A percentile compares a stretch with the other conserved stretches of the same genome.
Evolutionary conservation across 2,329 filamentous ascomycete genomes (phyloP).

Genomic region (Achaetomium macrosporum): DNA sequence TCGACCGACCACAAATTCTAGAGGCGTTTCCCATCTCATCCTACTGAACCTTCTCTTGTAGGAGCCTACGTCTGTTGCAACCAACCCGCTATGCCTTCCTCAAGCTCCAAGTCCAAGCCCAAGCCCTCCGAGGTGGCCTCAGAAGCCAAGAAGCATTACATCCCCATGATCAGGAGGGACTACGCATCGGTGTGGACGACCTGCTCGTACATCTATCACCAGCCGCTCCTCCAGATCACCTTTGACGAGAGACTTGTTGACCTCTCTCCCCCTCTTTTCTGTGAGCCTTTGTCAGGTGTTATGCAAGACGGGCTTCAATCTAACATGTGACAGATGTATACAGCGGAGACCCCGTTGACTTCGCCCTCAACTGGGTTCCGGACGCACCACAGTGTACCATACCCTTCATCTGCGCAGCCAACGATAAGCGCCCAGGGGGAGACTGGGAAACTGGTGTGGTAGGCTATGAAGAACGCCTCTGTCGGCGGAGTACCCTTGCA

Average conservation of each 20-base stretch:
- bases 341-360: constrained; percentile 53
- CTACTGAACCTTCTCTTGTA: not conserved
- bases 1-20: not conserved
- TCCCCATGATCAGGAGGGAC: constrained; percentile 56
- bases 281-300: constrained; percentile 20
- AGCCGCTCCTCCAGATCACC: constrained; percentile 43
- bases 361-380: constrained; percentile 51
- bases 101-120: constrained; percentile 40
- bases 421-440: constrained; percentile 71
- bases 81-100: constrained; percentile 42
- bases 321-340: constrained; percentile 39
- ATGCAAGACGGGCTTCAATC: constrained; percentile 1
- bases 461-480: constrained; percentile 66
- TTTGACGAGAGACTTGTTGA: constrained; percentile 33
- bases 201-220: constrained; percentile 53
- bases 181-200: constrained; percentile 50
- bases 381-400: constrained; percentile 36
- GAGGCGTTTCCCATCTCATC: not conserved
- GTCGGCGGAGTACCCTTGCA: constrained; percentile 67
- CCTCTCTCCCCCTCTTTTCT: constrained; percentile 41
- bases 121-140: constrained; percentile 65
- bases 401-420: constrained; percentile 66
- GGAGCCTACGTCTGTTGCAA: constrained; percentile 1
- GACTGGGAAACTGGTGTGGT: constrained; percentile 64
- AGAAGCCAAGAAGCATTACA: constrained; percentile 65